These are phyloP conservation scores for Coemansia sp. DNA, from an alignment of 192 early-diverging fungal genomes.

Conservation along the genomic window DNA sequence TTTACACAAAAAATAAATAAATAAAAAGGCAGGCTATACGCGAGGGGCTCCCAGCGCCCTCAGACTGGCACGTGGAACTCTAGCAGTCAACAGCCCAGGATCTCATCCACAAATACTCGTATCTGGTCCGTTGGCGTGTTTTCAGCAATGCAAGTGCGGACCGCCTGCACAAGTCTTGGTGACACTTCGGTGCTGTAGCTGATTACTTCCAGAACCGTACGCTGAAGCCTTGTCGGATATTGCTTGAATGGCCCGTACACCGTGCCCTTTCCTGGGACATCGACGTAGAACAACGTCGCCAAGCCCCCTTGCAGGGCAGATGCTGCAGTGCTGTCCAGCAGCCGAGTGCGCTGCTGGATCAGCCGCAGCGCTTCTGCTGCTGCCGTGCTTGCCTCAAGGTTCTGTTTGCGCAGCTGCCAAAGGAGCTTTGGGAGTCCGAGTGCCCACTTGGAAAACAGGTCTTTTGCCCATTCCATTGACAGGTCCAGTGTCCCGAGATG, in stretches of 20 bases:
- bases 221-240: slow-evolving; percentile 34
- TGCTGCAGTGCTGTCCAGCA: slow-evolving; percentile 21
- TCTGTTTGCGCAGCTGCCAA: slow-evolving; percentile 53
- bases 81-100: not conserved
- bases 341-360: slow-evolving; percentile 39
- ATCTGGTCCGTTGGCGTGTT: not conserved
- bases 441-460: slow-evolving; percentile 27
- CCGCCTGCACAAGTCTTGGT: slow-evolving; percentile 22
- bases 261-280: slow-evolving; percentile 40
- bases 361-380: slow-evolving; percentile 34
- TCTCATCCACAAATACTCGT: slow-evolving; percentile 16
- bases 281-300: slow-evolving; percentile 47
- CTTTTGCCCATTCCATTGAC: slow-evolving; percentile 11
- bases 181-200: slow-evolving; percentile 26
- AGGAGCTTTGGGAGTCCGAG: slow-evolving; percentile 46
- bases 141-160: slow-evolving; percentile 22
- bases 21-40: too few relatives aligned
- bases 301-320: slow-evolving; percentile 38
- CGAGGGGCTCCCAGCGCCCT: too few relatives aligned
- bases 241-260: slow-evolving; percentile 47
- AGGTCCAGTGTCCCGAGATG: slow-evolving; percentile 9
- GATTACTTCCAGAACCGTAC: slow-evolving; percentile 35
- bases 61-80: too few relatives aligned
- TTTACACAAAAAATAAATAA: too few relatives aligned
- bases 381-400: slow-evolving; percentile 32